Base-by-base conservation (phyloP, 2,329 filamentous ascomycete genomes). In the Fusarium sp. region DNA sequence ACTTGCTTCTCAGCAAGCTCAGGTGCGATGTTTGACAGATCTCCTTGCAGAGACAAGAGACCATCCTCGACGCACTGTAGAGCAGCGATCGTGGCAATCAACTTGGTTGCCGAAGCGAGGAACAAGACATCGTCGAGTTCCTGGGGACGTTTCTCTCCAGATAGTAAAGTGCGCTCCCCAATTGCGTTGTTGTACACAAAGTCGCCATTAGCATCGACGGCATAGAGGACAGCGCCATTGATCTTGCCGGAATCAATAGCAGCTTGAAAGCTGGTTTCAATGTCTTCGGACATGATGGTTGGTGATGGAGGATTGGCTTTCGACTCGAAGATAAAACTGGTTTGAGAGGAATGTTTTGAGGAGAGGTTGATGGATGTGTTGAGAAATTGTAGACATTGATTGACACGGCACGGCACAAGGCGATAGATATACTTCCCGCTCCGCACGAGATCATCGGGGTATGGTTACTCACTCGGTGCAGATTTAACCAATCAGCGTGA, bases 51-150 rank as follows among this genome's bases (percentile, higher is more conserved):
- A 2, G 76, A 76, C 1, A 90, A 74, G 0, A 86, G 77, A 0
- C 87, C 87, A 8, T 85, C 82, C 38, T 91, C 88, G 2, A 90
- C 87, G 53, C 86, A 85, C 66, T 89, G 87, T n/a, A 91, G 75
- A 1, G 84, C 84, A 3, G 88, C 85, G 60, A 91, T 84, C 2
- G 84, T 84, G 3, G 88, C 84, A 62, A 89, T 69, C 4, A 91
- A 78, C 67, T 86, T 86, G 29, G 80, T 83, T 4, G 78, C 80
- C 5, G 82, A 85, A 4, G 81, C 82, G 0, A 85, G 68, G 55
- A 69, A 83, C 9, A 84, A 58, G 5, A 84, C 76, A 40, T 82
- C 79, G 64, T 84, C 83, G 1, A 82, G 68, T 27, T 78, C 74
- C 16, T 84, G 81, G 0, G 84, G 81, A 0, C 65, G 67, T 46